Evolutionary conservation across 2,329 filamentous ascomycete species (phyloP).

Genomic region (Ophiostoma ulmi): DNA sequence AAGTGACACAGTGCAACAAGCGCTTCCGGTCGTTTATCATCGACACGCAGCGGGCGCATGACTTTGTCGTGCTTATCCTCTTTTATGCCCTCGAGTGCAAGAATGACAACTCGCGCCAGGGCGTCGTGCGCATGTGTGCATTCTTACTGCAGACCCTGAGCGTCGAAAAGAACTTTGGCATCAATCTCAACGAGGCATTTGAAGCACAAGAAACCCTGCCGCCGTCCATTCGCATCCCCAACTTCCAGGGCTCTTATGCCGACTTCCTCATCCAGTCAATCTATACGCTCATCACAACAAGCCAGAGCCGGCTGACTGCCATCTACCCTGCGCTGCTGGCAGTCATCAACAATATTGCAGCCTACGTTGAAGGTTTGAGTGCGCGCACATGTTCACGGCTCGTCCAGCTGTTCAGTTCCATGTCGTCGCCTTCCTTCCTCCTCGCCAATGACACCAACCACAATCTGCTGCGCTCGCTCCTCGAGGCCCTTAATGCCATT

Average conservation of each 20-base stretch:
- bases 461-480: conserved; percentile 67
- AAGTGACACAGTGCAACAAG: conserved; percentile 95
- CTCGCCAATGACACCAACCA: conserved; percentile 91
- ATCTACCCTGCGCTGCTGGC: conserved; percentile 89
- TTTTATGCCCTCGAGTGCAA: conserved; percentile 93
- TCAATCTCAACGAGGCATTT: conserved; percentile 83
- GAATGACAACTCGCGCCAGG: conserved; percentile 79
- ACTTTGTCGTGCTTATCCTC: conserved; percentile 83
- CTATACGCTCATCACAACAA: conserved; percentile 83
- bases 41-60: conserved; percentile 86
- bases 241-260: conserved; percentile 84
- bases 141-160: conserved; percentile 93
- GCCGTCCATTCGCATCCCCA: conserved; percentile 69
- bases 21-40: conserved; percentile 95
- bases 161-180: conserved; percentile 84
- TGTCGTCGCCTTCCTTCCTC: conserved; percentile 90
- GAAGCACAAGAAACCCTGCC: conserved; percentile 85
- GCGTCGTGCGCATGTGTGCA: conserved; percentile 93
- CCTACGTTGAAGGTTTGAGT: conserved; percentile 74
- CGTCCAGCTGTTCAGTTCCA: conserved; percentile 80
- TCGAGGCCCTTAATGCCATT: conserved; percentile 85
- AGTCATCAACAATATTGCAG: conserved; percentile 87
- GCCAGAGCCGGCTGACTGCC: conserved; percentile 82
- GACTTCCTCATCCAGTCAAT: conserved; percentile 96
- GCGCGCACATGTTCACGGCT: conserved; percentile 72